Base-by-base conservation (phyloP, 768 basidiomycete species). In the Coprinopsis sp. region DNA sequence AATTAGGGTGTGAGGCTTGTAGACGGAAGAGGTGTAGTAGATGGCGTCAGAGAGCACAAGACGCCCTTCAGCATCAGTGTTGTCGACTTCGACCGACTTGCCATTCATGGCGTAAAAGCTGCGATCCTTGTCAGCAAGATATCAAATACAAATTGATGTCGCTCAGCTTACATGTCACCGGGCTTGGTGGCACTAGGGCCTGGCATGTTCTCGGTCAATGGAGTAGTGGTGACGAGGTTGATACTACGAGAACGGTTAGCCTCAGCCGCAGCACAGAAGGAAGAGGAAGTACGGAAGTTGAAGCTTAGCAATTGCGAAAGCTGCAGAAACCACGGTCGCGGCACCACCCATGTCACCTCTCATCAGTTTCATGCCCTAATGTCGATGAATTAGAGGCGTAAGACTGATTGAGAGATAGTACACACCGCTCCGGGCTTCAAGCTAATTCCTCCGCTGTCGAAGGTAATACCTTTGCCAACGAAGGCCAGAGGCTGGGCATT, bases 301-400 rank as follows among this genome's bases (percentile, higher is more conserved):
- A 33, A 93, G 77, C 63, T 87, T 81, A 6, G 91, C 89, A 52
- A 91, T 84, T 6, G 88, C 90, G 52, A 84, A 68, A 2, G 84
- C 77, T 6, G 89, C 71, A 1, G 84, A 73, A 34, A 83, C 76
- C 12, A 92, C 86, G 1, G 85, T 73, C 1, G 91, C 90, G 4
- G 91, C 91, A 44, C 89, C 89, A 51, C 89, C 91, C 91, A 92
- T 92, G 57, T 91, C 90, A 2, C 76, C 90, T 31, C 87, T 78
- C 87, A 91, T 90, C 4, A 79, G 64, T 61, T 90, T 89, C 89
- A 91, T 91, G 47, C 69, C 77, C 84, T 87, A 8, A 47, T 16
- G 25, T 31, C 23, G 4, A 18, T 29, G 16, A 31, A 38, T 46
- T 14, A 46, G 16, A 23, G 4, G 2, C 13, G 6, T 2, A 21